phyloP scores from a whole-genome alignment of 2,329 filamentous ascomycete species.

The Colletotrichum tropicale region DNA sequence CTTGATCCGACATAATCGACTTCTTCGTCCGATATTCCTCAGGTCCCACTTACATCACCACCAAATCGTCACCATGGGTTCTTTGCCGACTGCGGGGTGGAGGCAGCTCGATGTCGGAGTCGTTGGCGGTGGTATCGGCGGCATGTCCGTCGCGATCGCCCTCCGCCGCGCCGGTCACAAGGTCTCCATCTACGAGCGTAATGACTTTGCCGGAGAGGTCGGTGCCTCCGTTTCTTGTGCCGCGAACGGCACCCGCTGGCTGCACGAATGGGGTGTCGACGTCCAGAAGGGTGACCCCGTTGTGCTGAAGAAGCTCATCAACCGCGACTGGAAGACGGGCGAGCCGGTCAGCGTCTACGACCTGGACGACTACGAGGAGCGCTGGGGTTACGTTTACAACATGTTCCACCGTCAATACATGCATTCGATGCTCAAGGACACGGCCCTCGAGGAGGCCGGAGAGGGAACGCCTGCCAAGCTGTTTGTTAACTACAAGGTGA shows the following conservation, averaged over 20 bases:
- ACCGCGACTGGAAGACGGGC: constrained; percentile 72
- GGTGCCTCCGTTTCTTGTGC: constrained; percentile 72
- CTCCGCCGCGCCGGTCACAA: constrained; percentile 50
- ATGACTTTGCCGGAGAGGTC: constrained; percentile 71
- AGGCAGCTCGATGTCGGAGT: constrained; percentile 47
- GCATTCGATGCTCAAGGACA: constrained; percentile 69
- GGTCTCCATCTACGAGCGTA: constrained; percentile 68
- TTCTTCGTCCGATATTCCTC: neutral
- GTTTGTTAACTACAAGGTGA: constrained; percentile 59
- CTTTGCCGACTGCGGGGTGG: constrained; percentile 38
- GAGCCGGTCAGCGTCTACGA: constrained; percentile 69
- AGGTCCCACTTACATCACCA: neutral
- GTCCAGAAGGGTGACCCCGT: constrained; percentile 69
- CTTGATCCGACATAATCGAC: neutral
- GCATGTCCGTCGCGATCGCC: constrained; percentile 50
- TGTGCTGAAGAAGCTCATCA: constrained; percentile 69
- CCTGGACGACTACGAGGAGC: constrained; percentile 67
- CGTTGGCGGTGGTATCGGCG: constrained; percentile 53
- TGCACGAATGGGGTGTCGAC: constrained; percentile 72
- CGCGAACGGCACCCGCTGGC: constrained; percentile 72
- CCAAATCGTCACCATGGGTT: neutral
- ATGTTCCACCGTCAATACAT: constrained; percentile 75
- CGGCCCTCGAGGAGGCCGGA: constrained; percentile 57
- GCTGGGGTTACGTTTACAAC: constrained; percentile 69
- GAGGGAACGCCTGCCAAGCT: constrained; percentile 58